Evolutionary conservation across 2,329 filamentous ascomycete species (phyloP).

Genomic region (Drechslerella stenobrocha): DNA sequence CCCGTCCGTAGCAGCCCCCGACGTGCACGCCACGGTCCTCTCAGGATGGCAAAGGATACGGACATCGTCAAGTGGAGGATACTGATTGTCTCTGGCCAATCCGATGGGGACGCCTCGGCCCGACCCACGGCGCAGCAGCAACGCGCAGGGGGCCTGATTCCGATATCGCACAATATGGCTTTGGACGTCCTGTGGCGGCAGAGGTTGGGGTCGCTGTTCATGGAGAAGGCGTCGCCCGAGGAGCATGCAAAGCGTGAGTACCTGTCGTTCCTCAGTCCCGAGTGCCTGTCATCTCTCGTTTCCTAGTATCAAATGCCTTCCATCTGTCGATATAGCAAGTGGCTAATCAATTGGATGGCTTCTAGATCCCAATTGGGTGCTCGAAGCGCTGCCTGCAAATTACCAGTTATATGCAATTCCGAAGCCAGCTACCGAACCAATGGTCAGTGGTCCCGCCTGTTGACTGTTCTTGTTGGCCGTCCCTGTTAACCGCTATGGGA

Average conservation of each 20-base stretch:
- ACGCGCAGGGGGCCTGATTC: constrained; percentile 17
- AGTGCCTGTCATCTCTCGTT: background rate
- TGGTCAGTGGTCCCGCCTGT: constrained; percentile 12
- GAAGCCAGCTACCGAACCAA: constrained; percentile 18
- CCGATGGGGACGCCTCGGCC: constrained; percentile 37
- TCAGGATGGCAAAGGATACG: constrained; percentile 38
- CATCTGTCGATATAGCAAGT: background rate
- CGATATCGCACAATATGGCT: constrained; percentile 39
- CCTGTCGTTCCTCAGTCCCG: background rate
- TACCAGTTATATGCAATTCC: constrained; percentile 34
- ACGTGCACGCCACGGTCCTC: background rate
- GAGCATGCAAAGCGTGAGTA: constrained; percentile 39
- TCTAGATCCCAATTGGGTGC: constrained; percentile 35
- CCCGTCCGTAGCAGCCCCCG: background rate
- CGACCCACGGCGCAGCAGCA: constrained; percentile 34
- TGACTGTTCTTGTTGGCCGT: background rate
- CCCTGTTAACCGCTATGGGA: background rate
- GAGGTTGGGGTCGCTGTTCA: constrained; percentile 31
- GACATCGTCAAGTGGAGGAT: constrained; percentile 37
- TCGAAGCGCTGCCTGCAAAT: constrained; percentile 34
- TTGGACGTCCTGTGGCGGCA: constrained; percentile 44
- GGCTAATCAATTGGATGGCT: background rate
- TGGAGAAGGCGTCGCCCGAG: constrained; percentile 35
- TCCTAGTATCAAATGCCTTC: too few species aligned
- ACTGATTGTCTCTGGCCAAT: constrained; percentile 34